Evolutionary conservation across 1,139 yeast genomes (phyloP).

Genomic region (Nadsonia commutata): DNA sequence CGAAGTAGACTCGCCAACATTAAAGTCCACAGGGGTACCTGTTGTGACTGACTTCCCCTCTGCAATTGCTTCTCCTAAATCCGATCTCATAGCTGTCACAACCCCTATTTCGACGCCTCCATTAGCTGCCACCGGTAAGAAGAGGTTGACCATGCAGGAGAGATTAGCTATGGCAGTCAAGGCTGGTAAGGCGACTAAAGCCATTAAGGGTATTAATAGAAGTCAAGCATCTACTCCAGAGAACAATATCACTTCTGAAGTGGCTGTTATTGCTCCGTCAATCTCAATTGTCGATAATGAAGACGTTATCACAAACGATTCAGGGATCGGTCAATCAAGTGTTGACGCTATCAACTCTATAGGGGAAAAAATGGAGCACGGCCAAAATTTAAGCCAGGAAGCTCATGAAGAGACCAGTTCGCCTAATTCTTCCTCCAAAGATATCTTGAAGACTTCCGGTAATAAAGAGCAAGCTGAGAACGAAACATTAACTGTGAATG

Average conservation of each 20-base stretch:
- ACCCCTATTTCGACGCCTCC: constrained; percentile 3
- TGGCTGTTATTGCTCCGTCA: too few species aligned
- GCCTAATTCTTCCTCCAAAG: too few species aligned
- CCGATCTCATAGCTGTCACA: constrained; percentile 3
- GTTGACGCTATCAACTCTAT: too few species aligned
- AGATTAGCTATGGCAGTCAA: constrained; percentile 64
- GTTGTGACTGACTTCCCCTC: constrained; percentile 6
- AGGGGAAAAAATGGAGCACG: too few species aligned
- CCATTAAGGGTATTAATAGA: constrained; percentile 1
- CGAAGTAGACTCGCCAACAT: background rate
- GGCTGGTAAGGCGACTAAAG: constrained; percentile 17
- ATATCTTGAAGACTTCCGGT: too few species aligned
- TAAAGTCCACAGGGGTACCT: constrained; percentile 1
- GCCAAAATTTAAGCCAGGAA: too few species aligned
- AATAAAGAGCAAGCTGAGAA: too few species aligned
- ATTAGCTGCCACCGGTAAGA: constrained; percentile 21
- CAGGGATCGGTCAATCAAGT: too few species aligned
- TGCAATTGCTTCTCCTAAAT: background rate
- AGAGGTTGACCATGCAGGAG: constrained; percentile 58
- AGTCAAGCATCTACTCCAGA: constrained; percentile 3
- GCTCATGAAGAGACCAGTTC: too few species aligned
- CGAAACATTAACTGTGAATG: too few species aligned
- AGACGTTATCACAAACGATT: too few species aligned
- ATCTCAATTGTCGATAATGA: too few species aligned
- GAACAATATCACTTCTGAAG: background rate